Base-by-base conservation (phyloP, 2,329 filamentous ascomycete species). In the Mariannaea sp. region DNA sequence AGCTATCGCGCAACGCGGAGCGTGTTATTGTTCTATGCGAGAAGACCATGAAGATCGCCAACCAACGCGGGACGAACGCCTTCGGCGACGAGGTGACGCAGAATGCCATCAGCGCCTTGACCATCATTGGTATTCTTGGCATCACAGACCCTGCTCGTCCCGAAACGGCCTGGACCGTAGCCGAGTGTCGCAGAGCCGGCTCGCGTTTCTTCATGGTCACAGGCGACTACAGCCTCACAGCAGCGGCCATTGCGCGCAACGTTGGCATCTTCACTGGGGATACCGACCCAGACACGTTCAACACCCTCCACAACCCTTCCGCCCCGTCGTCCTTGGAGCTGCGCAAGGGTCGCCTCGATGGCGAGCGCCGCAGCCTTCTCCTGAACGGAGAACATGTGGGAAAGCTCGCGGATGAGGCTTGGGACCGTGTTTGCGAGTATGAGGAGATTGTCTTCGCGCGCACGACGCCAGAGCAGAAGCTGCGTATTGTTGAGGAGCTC, bases 401-500 rank as follows among this genome's bases (percentile, higher is more conserved):
- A 2, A 74, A 80, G 0, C 69, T 89, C 3, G 80, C 81, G 1
- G 70, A 70, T 8, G 66, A 71, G 0, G 73, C 78, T 36, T 79
- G 76, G 77, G 73, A 77, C 43, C 52, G 70, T 4, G 67, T 78
- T 8, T 81, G 77, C 57, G 70, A 71, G 7, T 81, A 82, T 45
- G 72, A 77, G n/a, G 80, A 83, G 59, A 78, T 89, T 16, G 85
- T 89, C 14, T 85, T 88, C 59, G 86, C 86, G 13, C 80, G 86
- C 16, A 88, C 86, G 49, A 84, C 85, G 0, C 87, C 87, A 0
- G 80, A 85, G 51, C 88, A 87, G 30, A 90, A 90, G 65, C 83
- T 88, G 7, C 81, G 85, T 35, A 89, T 90, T 76, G 88, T 90
- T 39, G 81, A 85, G 51, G 85, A 85, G 41, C 77, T 89, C 17